Evolutionary conservation across 2,329 filamentous ascomycete genomes (phyloP).

Genomic region (Calonectria leucothoes): DNA sequence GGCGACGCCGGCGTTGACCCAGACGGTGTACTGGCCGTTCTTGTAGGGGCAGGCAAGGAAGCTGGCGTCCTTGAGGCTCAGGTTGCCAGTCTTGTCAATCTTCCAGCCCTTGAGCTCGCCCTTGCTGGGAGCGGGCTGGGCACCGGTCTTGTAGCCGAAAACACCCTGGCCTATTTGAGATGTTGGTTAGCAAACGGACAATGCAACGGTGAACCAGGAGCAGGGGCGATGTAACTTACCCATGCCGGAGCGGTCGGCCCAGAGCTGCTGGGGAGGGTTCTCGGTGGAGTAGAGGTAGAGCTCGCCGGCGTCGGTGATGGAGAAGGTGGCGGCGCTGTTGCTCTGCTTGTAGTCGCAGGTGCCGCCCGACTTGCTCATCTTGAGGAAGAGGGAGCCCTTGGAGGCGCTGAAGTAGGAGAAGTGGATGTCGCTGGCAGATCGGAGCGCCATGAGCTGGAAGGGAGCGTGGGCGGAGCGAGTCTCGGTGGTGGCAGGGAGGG

Average conservation of each 20-base stretch:
- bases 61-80: not conserved
- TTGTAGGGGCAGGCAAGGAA: not conserved
- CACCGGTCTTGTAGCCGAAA: not conserved
- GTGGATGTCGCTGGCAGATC: slow-evolving; percentile 61
- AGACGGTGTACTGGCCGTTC: not conserved
- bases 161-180: not conserved
- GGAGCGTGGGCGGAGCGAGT: slow-evolving; percentile 21
- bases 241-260: slow-evolving; percentile 68
- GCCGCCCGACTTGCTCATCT: slow-evolving; percentile 57
- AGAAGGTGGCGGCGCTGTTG: slow-evolving; percentile 59
- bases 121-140: not conserved
- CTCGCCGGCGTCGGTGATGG: slow-evolving; percentile 52
- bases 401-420: slow-evolving; percentile 57
- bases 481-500: slow-evolving; percentile 33
- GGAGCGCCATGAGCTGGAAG: slow-evolving; percentile 62
- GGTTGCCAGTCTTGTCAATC: not conserved
- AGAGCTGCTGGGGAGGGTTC: slow-evolving; percentile 60
- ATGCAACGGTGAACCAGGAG: no score
- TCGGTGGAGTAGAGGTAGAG: slow-evolving; percentile 58
- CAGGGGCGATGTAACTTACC: slow-evolving; percentile 37
- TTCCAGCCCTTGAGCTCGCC: not conserved
- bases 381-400: slow-evolving; percentile 55
- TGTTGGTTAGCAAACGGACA: not conserved
- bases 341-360: slow-evolving; percentile 55
- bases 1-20: not conserved